Evolutionary conservation across 345 rosid genomes (phyloP), one percentile per base, ranked within the genome.

Genomic region (Populus alba): DNA sequence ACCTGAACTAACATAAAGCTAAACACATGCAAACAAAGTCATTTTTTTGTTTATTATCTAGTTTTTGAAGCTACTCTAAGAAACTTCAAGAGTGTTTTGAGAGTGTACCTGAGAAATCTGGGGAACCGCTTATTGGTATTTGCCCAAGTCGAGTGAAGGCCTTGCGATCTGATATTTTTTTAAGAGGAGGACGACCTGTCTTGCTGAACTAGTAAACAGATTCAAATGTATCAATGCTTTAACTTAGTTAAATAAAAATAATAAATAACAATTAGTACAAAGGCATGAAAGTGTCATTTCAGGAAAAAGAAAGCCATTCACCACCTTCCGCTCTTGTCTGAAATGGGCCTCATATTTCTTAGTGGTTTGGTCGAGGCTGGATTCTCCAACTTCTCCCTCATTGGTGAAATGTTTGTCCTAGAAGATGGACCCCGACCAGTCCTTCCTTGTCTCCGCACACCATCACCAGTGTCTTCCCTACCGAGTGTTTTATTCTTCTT

Each of bases 121-220:
- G 88, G 17, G 86, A 84, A 66, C 83, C 79, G 39, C 76, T 77
- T 47, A 70, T 70, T 47, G 83, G 82, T 17, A 73, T 41, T 77
- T 85, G 83, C 72, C 81, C 87, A 74, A 81, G 78, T 67, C 86
- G 86, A 68, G 75, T 51, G 57, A 82, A 45, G 75, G 75, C 76
- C 85, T 89, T 89, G 59, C 87, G 87, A 66, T 87, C 90, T 18
- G 88, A 81, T 70, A 84, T 66, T 77, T 87, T 89, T 82, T 87
- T 89, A n/a, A 87, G 79, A 66, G 91, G 91, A 45, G 90, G 92
- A 38, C 92, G 87, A 63, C 92, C 89, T 7, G 88, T 79, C 87
- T 86, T 87, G 75, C 90, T 89, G 89, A 66, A 84, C 68, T 63
- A 78, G 72, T 62, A 72, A 75, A 83, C 29, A 66, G n/a, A 74